Conservation (phyloP, 2,329 filamentous ascomycete species). For the Tolypocladium nubicola region DNA sequence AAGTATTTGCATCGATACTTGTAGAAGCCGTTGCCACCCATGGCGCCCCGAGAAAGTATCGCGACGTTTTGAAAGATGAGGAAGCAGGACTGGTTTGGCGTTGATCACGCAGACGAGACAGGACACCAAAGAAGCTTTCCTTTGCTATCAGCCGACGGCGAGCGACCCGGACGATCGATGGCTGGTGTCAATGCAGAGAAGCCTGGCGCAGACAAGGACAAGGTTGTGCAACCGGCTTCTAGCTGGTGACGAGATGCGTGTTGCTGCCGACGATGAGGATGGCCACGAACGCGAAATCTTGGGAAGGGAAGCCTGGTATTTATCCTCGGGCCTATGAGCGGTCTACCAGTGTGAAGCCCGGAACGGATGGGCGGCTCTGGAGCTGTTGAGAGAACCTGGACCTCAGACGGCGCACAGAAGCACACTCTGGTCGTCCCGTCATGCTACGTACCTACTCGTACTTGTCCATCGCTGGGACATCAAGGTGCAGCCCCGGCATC, state of each 20-base stretch:
- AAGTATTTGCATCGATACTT: slow-evolving; percentile 47
- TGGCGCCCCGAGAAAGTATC: slow-evolving; percentile 4
- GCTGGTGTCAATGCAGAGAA: neutral
- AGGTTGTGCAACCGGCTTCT: neutral
- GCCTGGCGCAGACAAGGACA: neutral
- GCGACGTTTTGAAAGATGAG: neutral
- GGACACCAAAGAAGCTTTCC: neutral
- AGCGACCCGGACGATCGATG: neutral
- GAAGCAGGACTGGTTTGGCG: neutral
- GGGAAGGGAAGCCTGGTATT: neutral
- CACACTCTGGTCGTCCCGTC: neutral
- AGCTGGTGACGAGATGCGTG: neutral
- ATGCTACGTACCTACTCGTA: neutral
- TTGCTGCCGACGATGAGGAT: neutral
- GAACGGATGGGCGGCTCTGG: neutral
- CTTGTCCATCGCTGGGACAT: neutral
- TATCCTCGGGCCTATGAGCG: neutral
- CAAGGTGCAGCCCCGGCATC: slow-evolving; percentile 3
- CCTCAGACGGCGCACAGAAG: neutral
- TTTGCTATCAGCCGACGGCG: neutral
- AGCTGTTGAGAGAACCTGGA: neutral
- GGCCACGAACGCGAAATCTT: neutral
- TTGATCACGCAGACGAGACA: neutral
- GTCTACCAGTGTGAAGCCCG: neutral
- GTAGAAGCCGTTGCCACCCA: slow-evolving; percentile 32